Base-by-base conservation (phyloP, 2,329 filamentous ascomycete genomes). In the Colletotrichum higginsianum region DNA sequence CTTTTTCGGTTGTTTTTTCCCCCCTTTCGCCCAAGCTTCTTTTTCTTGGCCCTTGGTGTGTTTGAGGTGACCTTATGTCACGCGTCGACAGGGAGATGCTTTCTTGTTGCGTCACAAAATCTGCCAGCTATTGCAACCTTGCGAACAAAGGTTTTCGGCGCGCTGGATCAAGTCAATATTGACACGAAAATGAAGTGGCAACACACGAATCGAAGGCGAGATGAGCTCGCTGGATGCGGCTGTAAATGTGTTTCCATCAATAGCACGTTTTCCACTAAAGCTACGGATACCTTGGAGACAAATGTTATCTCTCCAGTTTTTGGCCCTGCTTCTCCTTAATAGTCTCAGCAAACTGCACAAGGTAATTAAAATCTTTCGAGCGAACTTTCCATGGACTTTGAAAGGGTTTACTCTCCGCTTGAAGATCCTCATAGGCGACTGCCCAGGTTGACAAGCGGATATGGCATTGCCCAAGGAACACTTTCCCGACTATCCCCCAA, bases 61-160 rank as follows among this genome's bases (percentile, higher is more conserved):
- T 55, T 60, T 58, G 57, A 58, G 26, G 52, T 26, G 38, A 53
- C 65, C 12, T 53, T 55, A 60, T 52, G 47, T 63, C 46, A 26
- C 52, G 52, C 52, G 35, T 38, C 65, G 52, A 35, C 68, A 71
- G 68, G 65, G 68, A 68, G 40, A 71, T 68, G 68, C 57, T 68
- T 71, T 68, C 68, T 71, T 63, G 46, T 63, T 63, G 58, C 44
- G 40, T 42, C 65, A 40, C 53, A 35, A 40, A 68, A 52, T 63
- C 26, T 40, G 46, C 68, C 44, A 15, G 56, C 40, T 9, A 42
- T 67, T 71, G 56, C 50, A 26, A 62, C 64, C 44, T 40, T 61
- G 47, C 40, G 55, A 47, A 47, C 62, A 61, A 46, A 71, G 23
- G 57, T 46, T 38, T 71, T 61, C 7, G n/a, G 38, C 60, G 61